These are phyloP conservation scores for Pyrrhoderma noxium DNA, from an alignment of 1,284 basidiomycete genomes.

Conservation along the genomic window DNA sequence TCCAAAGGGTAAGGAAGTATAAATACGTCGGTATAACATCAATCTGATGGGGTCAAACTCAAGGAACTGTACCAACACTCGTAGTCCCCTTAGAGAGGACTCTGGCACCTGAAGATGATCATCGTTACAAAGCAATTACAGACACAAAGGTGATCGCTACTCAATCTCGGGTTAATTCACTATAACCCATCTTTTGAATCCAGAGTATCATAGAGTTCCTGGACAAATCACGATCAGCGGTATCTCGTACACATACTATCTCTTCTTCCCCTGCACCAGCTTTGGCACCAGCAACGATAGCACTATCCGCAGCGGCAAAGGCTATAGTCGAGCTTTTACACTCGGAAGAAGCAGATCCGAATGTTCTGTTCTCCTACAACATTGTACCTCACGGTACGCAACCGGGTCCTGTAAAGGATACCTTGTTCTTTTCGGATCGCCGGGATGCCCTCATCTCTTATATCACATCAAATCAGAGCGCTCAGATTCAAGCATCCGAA, in stretches of 20 bases:
- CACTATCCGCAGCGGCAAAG: slow-evolving; percentile 50
- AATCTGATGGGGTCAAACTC: neutral
- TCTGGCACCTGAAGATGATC: slow-evolving; percentile 62
- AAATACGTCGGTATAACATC: no score
- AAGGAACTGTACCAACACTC: slow-evolving; percentile 78
- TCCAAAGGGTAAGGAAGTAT: slow-evolving; percentile 46
- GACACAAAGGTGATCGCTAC: slow-evolving; percentile 53
- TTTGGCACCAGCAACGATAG: slow-evolving; percentile 75
- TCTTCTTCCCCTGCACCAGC: slow-evolving; percentile 68
- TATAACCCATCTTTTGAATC: slow-evolving; percentile 5
- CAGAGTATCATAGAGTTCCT: slow-evolving; percentile 76
- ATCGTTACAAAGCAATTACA: slow-evolving; percentile 73
- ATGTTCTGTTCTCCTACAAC: slow-evolving; percentile 42
- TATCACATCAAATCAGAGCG: slow-evolving; percentile 40
- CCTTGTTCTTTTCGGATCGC: slow-evolving; percentile 39
- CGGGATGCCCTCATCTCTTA: slow-evolving; percentile 47
- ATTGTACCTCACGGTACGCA: slow-evolving; percentile 26
- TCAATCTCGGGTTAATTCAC: slow-evolving; percentile 9
- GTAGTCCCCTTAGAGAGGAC: slow-evolving; percentile 77
- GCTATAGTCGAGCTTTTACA: slow-evolving; percentile 63
- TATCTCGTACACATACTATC: slow-evolving; percentile 60
- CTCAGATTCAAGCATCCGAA: slow-evolving; percentile 44
- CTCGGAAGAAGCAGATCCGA: slow-evolving; percentile 45
- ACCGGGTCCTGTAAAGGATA: neutral
- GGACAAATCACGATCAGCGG: slow-evolving; percentile 68